Evolutionary conservation across 2,329 filamentous ascomycete genomes (phyloP), one percentile per base, ranked within the genome.

Genomic region (Colletotrichum sp.): DNA sequence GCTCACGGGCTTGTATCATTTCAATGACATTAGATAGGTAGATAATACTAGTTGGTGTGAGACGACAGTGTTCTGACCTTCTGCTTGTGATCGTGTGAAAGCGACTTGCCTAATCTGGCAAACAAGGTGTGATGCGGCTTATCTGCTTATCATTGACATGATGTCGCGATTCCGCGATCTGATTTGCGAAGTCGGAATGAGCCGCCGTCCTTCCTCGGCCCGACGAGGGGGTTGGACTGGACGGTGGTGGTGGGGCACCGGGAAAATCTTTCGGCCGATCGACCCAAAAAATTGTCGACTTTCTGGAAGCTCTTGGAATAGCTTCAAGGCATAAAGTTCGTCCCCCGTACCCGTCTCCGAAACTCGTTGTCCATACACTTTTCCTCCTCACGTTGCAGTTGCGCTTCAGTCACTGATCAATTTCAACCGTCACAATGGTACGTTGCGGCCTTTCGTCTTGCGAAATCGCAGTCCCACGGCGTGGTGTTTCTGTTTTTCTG

Each of bases 251-350:
- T 75, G 67, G 76, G 74, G 59, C 71, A 52, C 61, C 69, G 75
- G 76, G 65, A 78, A 52, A 78, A 78, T 77, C 36, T 21, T 69
- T 70, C 59, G 61, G 52, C 76, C 76, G 76, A 74, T 65, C n/a
- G 72, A 30, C 59, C 75, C 76, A 78, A 81, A 85, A 85, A 84
- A 84, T 84, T 84, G 81, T 80, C 79, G 78, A 76, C 79, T 79
- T 84, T 85, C 82, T 85, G 82, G 84, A 85, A 85, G 84, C 82
- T 84, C 79, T 85, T 85, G 75, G 84, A 77, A 80, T 78, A 83
- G 81, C 79, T 82, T 83, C 83, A 82, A 76, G 77, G 75, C 76
- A 78, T 79, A 78, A 81, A 79, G 74, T 74, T 79, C 75, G 73
- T 80, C 76, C 75, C 80, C 77, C 75, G 76, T 75, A 73, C 74